These are phyloP conservation scores for Lentinula novae-zelandiae DNA, from an alignment of 1,284 basidiomycete genomes.

Conservation along the genomic window DNA sequence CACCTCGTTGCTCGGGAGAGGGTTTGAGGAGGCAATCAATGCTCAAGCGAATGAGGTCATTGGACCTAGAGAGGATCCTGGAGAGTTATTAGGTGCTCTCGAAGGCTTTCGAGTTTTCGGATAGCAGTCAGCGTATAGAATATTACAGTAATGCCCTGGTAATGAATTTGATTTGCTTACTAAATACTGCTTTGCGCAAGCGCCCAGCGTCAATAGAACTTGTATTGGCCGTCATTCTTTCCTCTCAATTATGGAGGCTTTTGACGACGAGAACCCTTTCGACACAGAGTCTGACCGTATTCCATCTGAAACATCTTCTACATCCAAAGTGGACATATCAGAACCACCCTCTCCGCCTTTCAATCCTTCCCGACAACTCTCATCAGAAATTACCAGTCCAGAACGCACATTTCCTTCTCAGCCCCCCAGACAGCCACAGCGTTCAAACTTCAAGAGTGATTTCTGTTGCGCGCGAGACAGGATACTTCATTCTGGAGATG, in stretches of 20 bases:
- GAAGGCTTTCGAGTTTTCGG: slow-evolving; percentile 56
- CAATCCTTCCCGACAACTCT: slow-evolving; percentile 36
- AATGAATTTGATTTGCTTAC: not conserved
- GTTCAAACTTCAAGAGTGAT: slow-evolving; percentile 58
- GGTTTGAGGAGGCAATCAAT: slow-evolving; percentile 40
- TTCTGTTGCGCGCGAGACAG: slow-evolving; percentile 73
- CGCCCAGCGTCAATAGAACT: not conserved
- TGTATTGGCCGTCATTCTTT: not conserved
- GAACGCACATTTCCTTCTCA: slow-evolving; percentile 48
- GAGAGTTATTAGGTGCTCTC: slow-evolving; percentile 22
- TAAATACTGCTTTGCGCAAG: not conserved
- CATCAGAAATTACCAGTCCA: slow-evolving; percentile 36
- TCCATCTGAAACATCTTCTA: slow-evolving; percentile 62
- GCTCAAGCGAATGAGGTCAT: slow-evolving; percentile 16
- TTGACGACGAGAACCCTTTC: slow-evolving; percentile 81
- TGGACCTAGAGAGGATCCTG: slow-evolving; percentile 17
- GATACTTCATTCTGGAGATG: slow-evolving; percentile 76
- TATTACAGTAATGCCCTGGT: too few relatives aligned
- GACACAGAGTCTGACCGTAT: slow-evolving; percentile 59
- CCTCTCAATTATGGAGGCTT: slow-evolving; percentile 49
- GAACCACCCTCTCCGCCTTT: slow-evolving; percentile 58
- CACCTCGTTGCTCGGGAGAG: slow-evolving; percentile 75
- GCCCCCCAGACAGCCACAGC: slow-evolving; percentile 44
- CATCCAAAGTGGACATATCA: slow-evolving; percentile 58
- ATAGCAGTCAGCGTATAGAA: slow-evolving; percentile 23